Evolutionary conservation across 139 green algal species (phyloP), one percentile per base, ranked within the genome.

Genomic region (Auxenochlorella pyrenoidosa): DNA sequence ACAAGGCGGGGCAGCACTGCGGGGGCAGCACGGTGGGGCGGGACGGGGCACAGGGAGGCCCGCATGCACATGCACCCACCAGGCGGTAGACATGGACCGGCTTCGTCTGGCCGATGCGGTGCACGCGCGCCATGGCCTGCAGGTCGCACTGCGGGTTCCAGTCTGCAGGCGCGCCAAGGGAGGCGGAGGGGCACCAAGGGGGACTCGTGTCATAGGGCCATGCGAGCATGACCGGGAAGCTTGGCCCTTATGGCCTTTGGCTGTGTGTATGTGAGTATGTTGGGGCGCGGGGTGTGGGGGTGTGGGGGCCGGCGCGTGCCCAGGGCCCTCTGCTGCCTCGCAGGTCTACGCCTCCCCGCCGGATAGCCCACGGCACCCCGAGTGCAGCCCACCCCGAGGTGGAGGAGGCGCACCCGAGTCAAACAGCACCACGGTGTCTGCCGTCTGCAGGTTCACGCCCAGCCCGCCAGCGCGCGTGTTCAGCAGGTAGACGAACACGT

Each of bases 401-500:
- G n/a, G n/a, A 34, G 63, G 22, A 68, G 3, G 3, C 22, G 60
- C 21, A 70, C 65, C 36, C 15, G 44, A 87, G 68, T 58, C 81
- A 21, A 30, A 87, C 47, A 70, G 87, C 63, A 99, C 94, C 71
- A 98, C 96, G 0, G 96, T 98, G 92, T 99, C 96, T 10, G 97
- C 97, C 30, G 96, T 96, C 32, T 94, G 97, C 43, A 99, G 92
- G 92, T 99, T 99, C 51, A 99, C 91, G 24, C 97, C 97, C 91
- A 97, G 94, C 13, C 97, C 83, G 58, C 97, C 97, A n/a, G 97
- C 97, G 8, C 97, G 93, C 22, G 97, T 99, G 65, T 95, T 97
- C 34, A 99, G 92, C 88, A 99, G 92, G 82, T 99, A 98, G 30
- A 93, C 89, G 90, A 98, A 99, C 0, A 97, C 75, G 34, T 92